These are phyloP conservation scores for Globisporangium canariense DNA, from an alignment of 352 stramenopile genomes.

Conservation along the genomic window DNA sequence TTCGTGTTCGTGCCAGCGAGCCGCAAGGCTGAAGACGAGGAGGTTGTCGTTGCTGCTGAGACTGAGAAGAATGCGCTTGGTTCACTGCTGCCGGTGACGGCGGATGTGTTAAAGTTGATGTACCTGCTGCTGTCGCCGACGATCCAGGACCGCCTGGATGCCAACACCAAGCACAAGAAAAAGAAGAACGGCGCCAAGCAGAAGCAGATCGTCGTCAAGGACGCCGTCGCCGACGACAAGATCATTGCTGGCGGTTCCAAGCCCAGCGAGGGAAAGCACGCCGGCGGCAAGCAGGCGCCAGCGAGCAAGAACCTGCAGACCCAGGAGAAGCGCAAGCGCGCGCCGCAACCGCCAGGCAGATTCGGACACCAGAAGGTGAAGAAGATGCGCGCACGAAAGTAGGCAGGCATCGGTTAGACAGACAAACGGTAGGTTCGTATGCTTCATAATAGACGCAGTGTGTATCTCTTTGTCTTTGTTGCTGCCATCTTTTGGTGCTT, in stretches of 20 bases:
- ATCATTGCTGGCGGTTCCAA: neutral
- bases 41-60: conserved; percentile 6
- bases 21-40: conserved; percentile 11
- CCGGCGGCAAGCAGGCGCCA: conserved; percentile 5
- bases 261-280: neutral
- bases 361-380: conserved; percentile 26
- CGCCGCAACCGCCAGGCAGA: conserved; percentile 17
- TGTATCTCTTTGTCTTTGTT: neutral
- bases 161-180: conserved; percentile 47
- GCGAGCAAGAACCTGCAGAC: conserved; percentile 23
- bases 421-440: neutral
- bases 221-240: conserved; percentile 2
- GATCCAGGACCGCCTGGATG: conserved; percentile 49
- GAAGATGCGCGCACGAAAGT: conserved; percentile 18
- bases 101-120: conserved; percentile 57
- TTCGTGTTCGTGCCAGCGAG: conserved; percentile 87
- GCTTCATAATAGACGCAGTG: conserved; percentile 9
- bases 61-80: conserved; percentile 12
- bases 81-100: conserved; percentile 40
- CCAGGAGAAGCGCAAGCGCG: conserved; percentile 21
- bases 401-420: neutral
- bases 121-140: conserved; percentile 67
- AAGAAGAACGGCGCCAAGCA: conserved; percentile 25
- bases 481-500: neutral
- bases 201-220: conserved; percentile 16